Conservation (phyloP, 805 yeast species). For the Torulaspora microellipsoides region DNA sequence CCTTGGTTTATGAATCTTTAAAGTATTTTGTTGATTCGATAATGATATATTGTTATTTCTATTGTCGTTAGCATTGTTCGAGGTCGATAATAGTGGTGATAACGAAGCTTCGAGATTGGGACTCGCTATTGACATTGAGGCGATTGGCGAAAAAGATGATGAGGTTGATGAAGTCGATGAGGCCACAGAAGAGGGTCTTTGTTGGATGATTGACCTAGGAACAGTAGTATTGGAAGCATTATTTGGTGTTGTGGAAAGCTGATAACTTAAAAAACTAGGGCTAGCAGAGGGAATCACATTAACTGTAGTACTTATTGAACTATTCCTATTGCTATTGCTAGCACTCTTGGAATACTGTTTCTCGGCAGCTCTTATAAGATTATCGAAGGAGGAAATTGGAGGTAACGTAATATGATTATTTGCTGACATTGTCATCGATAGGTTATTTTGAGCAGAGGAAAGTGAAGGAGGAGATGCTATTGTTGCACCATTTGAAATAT, state of each 20-base stretch:
- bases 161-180: conserved; percentile 12
- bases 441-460: neutral
- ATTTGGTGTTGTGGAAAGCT: conserved; percentile 10
- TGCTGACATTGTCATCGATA: neutral
- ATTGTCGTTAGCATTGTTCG: neutral
- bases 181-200: conserved; percentile 11
- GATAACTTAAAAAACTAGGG: conserved; percentile 12
- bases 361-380: conserved; percentile 28
- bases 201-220: conserved; percentile 23
- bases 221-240: conserved; percentile 17
- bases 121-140: conserved; percentile 17
- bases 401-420: conserved; percentile 20
- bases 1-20: conserved; percentile 41
- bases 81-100: conserved; percentile 3
- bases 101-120: conserved; percentile 5
- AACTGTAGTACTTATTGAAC: conserved; percentile 2
- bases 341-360: conserved; percentile 15
- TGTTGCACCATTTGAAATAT: conserved; percentile 1
- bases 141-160: conserved; percentile 16
- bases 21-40: neutral
- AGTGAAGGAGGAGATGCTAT: conserved; percentile 2
- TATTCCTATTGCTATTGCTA: conserved; percentile 1
- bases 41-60: no score
- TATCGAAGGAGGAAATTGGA: conserved; percentile 32
- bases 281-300: conserved; percentile 2